Evolutionary conservation across 1,139 yeast genomes (phyloP).

Genomic region (Candida anutae): DNA sequence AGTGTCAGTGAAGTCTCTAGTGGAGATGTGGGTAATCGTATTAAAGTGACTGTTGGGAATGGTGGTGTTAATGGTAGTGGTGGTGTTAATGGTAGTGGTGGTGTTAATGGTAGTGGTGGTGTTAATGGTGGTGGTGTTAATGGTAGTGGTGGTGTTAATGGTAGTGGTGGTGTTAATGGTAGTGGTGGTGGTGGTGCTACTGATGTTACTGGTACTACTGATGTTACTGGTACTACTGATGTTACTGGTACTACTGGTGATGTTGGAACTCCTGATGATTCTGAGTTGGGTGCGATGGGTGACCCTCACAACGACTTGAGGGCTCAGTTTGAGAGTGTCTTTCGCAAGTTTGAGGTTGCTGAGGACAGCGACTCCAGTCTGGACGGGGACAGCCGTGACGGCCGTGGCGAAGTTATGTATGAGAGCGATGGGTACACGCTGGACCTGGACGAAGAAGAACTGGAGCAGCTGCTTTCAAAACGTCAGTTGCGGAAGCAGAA

Average conservation of each 20-base stretch:
- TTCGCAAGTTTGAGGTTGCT: slow-evolving; percentile 30
- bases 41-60: not conserved
- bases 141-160: too few species aligned
- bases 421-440: slow-evolving; percentile 5
- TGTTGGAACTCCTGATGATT: not conserved
- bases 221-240: not conserved
- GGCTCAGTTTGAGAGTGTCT: slow-evolving; percentile 30
- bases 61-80: too few species aligned
- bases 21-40: not conserved
- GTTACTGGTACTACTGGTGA: not conserved
- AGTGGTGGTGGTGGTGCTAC: not conserved
- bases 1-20: not conserved
- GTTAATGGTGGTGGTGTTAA: too few species aligned
- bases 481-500: slow-evolving; percentile 42
- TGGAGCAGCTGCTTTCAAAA: slow-evolving; percentile 14
- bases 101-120: too few species aligned
- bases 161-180: too few species aligned
- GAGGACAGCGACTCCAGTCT: slow-evolving; percentile 17
- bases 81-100: too few species aligned
- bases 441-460: slow-evolving; percentile 3
- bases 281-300: too few species aligned
- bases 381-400: slow-evolving; percentile 2
- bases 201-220: not conserved
- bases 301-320: too few species aligned
- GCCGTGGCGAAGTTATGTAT: not conserved